Evolutionary conservation across 179 eudicot species (phyloP).

Genomic region (Amaranthus tricolor): DNA sequence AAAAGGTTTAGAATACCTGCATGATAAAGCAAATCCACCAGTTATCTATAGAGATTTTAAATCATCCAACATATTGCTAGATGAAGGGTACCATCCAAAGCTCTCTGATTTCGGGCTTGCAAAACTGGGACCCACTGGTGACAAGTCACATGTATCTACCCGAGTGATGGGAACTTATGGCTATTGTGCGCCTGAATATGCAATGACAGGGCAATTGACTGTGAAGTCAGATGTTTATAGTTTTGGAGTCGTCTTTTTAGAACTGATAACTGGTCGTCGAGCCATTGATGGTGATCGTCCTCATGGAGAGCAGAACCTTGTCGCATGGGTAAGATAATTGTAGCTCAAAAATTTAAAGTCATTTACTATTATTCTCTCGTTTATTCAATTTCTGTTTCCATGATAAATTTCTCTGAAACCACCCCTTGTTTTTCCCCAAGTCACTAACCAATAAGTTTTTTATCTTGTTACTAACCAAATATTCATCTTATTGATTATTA

Average conservation of each 20-base stretch:
- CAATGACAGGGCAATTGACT: constrained; percentile 62
- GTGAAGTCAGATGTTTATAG: constrained; percentile 66
- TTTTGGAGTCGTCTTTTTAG: constrained; percentile 59
- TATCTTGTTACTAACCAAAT: too few relatives aligned
- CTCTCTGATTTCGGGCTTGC: constrained; percentile 46
- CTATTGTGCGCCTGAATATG: constrained; percentile 44
- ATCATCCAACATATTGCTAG: constrained; percentile 60
- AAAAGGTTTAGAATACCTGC: constrained; percentile 60
- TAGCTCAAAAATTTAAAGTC: too few relatives aligned
- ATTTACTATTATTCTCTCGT: too few relatives aligned
- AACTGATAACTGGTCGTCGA: constrained; percentile 59
- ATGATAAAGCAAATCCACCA: constrained; percentile 70
- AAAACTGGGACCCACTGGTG: constrained; percentile 61
- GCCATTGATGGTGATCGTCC: constrained; percentile 51
- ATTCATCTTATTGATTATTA: too few relatives aligned
- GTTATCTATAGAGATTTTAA: constrained; percentile 28
- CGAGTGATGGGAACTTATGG: constrained; percentile 49
- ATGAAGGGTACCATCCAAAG: constrained; percentile 35
- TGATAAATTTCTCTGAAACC: too few relatives aligned
- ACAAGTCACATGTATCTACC: constrained; percentile 60
- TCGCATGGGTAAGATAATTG: constrained; percentile 44
- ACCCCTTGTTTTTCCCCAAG: too few relatives aligned
- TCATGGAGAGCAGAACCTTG: constrained; percentile 53
- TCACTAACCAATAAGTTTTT: too few relatives aligned
- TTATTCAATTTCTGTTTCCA: too few relatives aligned